A percentile compares a stretch with the other conserved stretches of the same genome.
Conservation (phyloP, 495 filamentous ascomycete species). For the Thozetella sp. region DNA sequence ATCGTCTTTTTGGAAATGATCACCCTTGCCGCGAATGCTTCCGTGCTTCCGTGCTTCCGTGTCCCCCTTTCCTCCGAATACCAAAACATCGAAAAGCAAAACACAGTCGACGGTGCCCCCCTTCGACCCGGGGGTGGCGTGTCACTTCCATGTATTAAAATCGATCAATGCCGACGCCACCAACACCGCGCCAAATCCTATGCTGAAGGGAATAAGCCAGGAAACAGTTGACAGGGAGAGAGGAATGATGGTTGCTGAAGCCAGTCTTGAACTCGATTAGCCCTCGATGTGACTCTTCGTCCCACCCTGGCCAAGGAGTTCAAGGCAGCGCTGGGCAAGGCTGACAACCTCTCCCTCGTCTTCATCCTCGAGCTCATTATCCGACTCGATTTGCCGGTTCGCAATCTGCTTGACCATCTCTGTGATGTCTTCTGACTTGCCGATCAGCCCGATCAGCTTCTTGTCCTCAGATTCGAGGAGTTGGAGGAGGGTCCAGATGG, state of each 20-base stretch:
- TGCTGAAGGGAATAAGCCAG: conserved; percentile 30
- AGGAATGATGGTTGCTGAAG: not conserved
- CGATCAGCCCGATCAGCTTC: conserved; percentile 80
- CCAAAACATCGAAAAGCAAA: conserved; percentile 5
- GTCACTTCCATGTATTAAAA: conserved; percentile 27
- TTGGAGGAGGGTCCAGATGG: conserved; percentile 96
- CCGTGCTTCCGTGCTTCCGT: too few species aligned
- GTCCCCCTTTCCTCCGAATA: not conserved
- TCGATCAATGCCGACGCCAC: conserved; percentile 42
- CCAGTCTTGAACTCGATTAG: conserved; percentile 19
- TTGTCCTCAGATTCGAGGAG: conserved; percentile 92
- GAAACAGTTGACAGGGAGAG: conserved; percentile 13
- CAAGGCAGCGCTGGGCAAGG: conserved; percentile 85
- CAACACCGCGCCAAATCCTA: conserved; percentile 36
- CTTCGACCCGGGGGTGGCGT: conserved; percentile 6
- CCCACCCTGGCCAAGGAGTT: conserved; percentile 70
- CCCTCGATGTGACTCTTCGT: conserved; percentile 59
- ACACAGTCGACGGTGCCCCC: conserved; percentile 15
- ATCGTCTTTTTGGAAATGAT: conserved; percentile 3
- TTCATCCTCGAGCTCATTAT: conserved; percentile 84
- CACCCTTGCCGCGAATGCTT: not conserved
- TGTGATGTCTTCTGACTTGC: conserved; percentile 84
- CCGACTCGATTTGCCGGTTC: conserved; percentile 86
- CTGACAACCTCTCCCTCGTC: conserved; percentile 91
- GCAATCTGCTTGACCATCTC: conserved; percentile 88